A percentile compares a stretch with the other conserved stretches of the same genome.
Evolutionary conservation across 2,329 filamentous ascomycete genomes (phyloP).

Genomic region (Colletotrichum destructivum): DNA sequence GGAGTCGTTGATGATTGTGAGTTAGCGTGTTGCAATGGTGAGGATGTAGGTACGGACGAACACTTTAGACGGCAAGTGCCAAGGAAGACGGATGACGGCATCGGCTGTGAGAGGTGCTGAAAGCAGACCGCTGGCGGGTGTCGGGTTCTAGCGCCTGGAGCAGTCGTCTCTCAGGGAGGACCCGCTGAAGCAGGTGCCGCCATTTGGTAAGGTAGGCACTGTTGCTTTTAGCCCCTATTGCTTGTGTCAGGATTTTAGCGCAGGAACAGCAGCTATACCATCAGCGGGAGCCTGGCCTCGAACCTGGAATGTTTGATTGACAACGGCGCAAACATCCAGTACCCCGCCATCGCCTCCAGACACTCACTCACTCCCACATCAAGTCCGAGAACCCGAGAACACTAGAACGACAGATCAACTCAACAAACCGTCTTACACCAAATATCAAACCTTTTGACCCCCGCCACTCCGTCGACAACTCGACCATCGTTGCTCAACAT

Average conservation of each 20-base stretch:
- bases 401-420: not conserved
- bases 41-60: slow-evolving; percentile 7
- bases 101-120: slow-evolving; percentile 13
- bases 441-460: not conserved
- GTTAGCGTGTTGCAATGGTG: not conserved
- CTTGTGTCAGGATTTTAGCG: not conserved
- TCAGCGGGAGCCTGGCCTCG: not conserved
- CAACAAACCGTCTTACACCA: too few relatives aligned
- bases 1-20: not conserved
- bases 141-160: slow-evolving; percentile 15
- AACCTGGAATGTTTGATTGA: slow-evolving; percentile 3
- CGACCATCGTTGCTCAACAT: slow-evolving; percentile 46
- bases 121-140: slow-evolving; percentile 17
- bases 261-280: too few relatives aligned
- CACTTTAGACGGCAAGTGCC: slow-evolving; percentile 10
- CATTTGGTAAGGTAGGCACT: too few relatives aligned
- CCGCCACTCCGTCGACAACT: not conserved
- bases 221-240: not conserved
- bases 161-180: not conserved
- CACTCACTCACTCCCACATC: not conserved
- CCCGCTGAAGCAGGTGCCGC: too few relatives aligned
- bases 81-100: slow-evolving; percentile 28
- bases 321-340: slow-evolving; percentile 5
- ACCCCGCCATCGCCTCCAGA: slow-evolving; percentile 11
- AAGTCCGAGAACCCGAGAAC: not conserved